A percentile compares a stretch with the other conserved stretches of the same genome.
Evolutionary conservation across 352 stramenopile genomes (phyloP).

Genomic region (Phytophthora europaea): DNA sequence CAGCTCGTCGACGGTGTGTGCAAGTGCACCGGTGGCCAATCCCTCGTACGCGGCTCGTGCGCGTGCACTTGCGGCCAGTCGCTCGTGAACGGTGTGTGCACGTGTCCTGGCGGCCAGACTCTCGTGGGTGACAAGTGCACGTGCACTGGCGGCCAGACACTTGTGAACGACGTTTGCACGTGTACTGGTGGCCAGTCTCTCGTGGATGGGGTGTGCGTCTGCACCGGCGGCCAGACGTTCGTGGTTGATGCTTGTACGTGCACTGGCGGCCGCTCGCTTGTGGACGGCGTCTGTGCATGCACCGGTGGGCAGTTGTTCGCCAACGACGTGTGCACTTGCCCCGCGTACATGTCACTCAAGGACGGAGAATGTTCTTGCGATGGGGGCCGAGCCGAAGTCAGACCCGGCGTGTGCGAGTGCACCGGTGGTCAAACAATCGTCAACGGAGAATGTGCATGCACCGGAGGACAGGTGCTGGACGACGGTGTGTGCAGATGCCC

Average conservation of each 20-base stretch:
- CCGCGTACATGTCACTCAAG: neutral
- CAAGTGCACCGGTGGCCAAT: constrained; percentile 2
- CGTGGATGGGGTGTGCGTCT: constrained; percentile 1
- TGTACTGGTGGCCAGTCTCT: constrained; percentile 1
- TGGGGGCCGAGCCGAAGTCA: neutral
- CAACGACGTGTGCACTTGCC: neutral
- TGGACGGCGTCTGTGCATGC: constrained; percentile 6
- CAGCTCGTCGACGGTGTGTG: neutral
- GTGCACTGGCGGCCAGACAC: constrained; percentile 1
- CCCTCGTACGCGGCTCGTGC: neutral
- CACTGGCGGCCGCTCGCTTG: neutral
- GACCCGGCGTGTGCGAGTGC: neutral
- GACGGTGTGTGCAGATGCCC: neutral
- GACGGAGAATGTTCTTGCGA: neutral
- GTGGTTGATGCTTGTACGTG: neutral
- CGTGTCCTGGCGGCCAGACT: constrained; percentile 4
- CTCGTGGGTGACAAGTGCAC: neutral
- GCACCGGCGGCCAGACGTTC: neutral
- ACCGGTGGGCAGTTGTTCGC: neutral
- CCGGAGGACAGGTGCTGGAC: neutral
- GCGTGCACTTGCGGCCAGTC: constrained; percentile 2
- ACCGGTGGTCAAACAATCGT: neutral
- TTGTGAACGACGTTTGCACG: neutral
- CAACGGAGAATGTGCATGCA: neutral
- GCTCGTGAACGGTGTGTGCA: constrained; percentile 2